Evolutionary conservation across 2,329 filamentous ascomycete species (phyloP).

Genomic region (Neurospora crassa): DNA sequence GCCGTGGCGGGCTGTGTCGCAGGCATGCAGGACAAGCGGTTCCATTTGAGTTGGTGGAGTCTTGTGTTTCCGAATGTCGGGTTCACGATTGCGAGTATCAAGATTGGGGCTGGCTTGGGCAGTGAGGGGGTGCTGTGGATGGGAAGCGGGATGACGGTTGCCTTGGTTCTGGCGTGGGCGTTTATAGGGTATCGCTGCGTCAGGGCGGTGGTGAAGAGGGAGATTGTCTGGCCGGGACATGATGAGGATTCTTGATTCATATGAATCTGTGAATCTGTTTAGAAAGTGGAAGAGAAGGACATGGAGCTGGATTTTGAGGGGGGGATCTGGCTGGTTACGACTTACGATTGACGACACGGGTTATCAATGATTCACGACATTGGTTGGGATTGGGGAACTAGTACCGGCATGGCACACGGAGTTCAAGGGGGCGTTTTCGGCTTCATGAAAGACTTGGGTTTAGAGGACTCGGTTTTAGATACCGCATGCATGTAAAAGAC

Average conservation of each 20-base stretch:
- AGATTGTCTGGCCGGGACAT: constrained; percentile 49
- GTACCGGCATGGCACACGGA: not conserved
- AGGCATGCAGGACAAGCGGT: constrained; percentile 24
- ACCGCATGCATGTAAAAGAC: not conserved
- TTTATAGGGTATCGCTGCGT: constrained; percentile 40
- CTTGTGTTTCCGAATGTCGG: constrained; percentile 60
- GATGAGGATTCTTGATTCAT: constrained; percentile 40
- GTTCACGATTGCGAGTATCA: constrained; percentile 49
- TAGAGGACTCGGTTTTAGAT: not conserved
- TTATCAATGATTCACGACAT: not conserved
- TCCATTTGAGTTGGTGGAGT: constrained; percentile 48
- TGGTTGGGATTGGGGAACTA: not conserved
- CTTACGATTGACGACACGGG: not conserved
- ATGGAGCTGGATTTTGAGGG: not conserved
- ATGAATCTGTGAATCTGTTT: not conserved
- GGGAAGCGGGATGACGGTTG: constrained; percentile 44
- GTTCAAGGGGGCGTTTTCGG: not conserved
- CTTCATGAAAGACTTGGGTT: not conserved
- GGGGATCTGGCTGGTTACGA: not conserved
- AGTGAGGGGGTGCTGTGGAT: constrained; percentile 45
- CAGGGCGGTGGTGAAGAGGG: constrained; percentile 36
- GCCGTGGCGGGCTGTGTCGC: constrained; percentile 34
- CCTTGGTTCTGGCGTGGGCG: constrained; percentile 45
- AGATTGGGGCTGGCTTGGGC: constrained; percentile 41
- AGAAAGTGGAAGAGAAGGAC: not conserved